Evolutionary conservation across 169 alveolate genomes (phyloP).

Genomic region (Eimeria sp.): DNA sequence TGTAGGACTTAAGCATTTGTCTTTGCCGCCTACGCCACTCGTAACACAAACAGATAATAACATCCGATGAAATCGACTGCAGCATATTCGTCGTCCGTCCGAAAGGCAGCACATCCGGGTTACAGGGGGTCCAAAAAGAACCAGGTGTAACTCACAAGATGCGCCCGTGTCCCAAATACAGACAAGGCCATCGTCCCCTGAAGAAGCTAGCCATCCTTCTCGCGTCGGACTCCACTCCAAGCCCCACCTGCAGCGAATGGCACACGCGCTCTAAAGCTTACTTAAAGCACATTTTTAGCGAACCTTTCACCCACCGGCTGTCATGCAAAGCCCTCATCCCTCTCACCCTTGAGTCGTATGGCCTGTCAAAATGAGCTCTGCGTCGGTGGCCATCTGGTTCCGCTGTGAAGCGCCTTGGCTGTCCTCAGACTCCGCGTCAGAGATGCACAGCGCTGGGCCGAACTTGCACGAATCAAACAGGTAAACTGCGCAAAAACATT

Average conservation of each 20-base stretch:
- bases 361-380: slow-evolving; percentile 71
- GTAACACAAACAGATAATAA: background rate
- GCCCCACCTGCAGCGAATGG: slow-evolving; percentile 85
- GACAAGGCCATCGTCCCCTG: slow-evolving; percentile 83
- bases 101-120: background rate
- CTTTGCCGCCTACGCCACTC: slow-evolving; percentile 16
- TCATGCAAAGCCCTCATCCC: background rate
- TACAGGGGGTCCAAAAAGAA: background rate
- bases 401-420: slow-evolving; percentile 12
- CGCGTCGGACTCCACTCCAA: slow-evolving; percentile 77
- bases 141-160: slow-evolving; percentile 27
- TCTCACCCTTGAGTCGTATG: slow-evolving; percentile 79
- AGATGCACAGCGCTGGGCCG: slow-evolving; percentile 46
- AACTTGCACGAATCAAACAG: slow-evolving; percentile 72
- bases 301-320: background rate
- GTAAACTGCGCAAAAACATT: slow-evolving; percentile 24
- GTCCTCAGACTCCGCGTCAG: slow-evolving; percentile 39
- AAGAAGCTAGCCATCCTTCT: slow-evolving; percentile 83
- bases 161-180: slow-evolving; percentile 81
- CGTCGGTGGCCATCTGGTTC: slow-evolving; percentile 63
- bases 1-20: slow-evolving; percentile 17
- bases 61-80: background rate
- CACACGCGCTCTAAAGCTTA: slow-evolving; percentile 78
- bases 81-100: background rate
- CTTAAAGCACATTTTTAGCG: background rate